These are phyloP conservation scores for Didymosphaeria variabile DNA, from an alignment of 2,329 filamentous ascomycete species.

Conservation along the genomic window DNA sequence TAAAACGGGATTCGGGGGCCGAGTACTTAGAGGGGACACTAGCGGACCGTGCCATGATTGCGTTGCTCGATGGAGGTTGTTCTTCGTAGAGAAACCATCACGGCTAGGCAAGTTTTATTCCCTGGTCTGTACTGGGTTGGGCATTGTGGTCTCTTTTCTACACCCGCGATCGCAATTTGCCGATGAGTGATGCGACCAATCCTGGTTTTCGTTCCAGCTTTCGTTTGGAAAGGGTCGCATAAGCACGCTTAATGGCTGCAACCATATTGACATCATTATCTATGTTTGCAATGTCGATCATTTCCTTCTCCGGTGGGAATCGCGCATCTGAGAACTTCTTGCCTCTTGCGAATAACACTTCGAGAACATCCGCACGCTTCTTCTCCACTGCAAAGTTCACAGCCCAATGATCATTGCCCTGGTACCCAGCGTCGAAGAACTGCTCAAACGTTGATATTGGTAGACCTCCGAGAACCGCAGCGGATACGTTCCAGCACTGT, in stretches of 20 bases:
- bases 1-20: too few species aligned
- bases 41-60: too few species aligned
- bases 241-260: neutral
- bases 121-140: too few species aligned
- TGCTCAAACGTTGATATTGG: slow-evolving; percentile 18
- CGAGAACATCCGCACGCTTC: slow-evolving; percentile 13
- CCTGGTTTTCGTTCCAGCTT: neutral
- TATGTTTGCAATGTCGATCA: slow-evolving; percentile 13
- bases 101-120: too few species aligned
- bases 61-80: too few species aligned
- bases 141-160: neutral
- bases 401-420: slow-evolving; percentile 12
- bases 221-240: neutral
- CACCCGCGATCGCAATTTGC: neutral
- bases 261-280: neutral
- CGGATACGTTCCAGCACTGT: slow-evolving; percentile 14
- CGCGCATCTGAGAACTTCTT: slow-evolving; percentile 9
- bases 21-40: too few species aligned
- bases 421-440: slow-evolving; percentile 19
- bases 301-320: slow-evolving; percentile 11
- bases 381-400: slow-evolving; percentile 14
- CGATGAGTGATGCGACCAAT: neutral
- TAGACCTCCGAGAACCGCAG: slow-evolving; percentile 10
- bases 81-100: too few species aligned
- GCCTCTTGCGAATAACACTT: slow-evolving; percentile 15